These are phyloP conservation scores for Venturia aucupariae DNA, from an alignment of 2,329 filamentous ascomycete genomes.

Conservation along the genomic window DNA sequence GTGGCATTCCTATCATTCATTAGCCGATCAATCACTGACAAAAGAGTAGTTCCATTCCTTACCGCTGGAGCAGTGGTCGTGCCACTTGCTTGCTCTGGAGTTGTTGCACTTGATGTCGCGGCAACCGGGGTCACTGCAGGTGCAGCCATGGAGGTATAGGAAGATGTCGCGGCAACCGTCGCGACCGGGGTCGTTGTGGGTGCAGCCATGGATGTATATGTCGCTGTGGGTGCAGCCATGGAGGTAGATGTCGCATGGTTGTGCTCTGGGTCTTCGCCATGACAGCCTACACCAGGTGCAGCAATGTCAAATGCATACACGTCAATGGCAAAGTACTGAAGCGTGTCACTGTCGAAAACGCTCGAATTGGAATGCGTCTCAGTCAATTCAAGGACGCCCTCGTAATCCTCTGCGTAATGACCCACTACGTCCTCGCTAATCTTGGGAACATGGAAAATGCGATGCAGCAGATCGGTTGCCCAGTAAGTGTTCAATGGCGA, in stretches of 20 bases:
- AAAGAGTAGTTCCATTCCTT: neutral
- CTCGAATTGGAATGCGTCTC: slow-evolving; percentile 39
- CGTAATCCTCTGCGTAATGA: slow-evolving; percentile 53
- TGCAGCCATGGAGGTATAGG: no score
- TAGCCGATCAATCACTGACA: neutral
- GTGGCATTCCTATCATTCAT: neutral
- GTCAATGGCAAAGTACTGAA: slow-evolving; percentile 62
- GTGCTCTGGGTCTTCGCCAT: slow-evolving; percentile 29
- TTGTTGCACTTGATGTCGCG: neutral
- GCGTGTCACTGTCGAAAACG: slow-evolving; percentile 49
- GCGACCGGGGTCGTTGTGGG: neutral
- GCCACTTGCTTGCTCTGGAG: neutral
- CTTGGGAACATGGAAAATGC: slow-evolving; percentile 52
- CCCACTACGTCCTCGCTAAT: slow-evolving; percentile 52
- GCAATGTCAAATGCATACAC: slow-evolving; percentile 58
- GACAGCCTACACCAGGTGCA: slow-evolving; percentile 53
- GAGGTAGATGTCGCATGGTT: neutral
- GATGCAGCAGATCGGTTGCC: slow-evolving; percentile 58
- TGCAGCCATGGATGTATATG: neutral
- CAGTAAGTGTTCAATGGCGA: slow-evolving; percentile 53
- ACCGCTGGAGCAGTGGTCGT: neutral
- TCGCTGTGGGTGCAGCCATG: neutral
- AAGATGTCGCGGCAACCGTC: no score
- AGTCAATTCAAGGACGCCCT: slow-evolving; percentile 45
- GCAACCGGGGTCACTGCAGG: neutral